Evolutionary conservation across 768 basidiomycete genomes (phyloP), one percentile per base, ranked within the genome.

Genomic region (Russula sp.): DNA sequence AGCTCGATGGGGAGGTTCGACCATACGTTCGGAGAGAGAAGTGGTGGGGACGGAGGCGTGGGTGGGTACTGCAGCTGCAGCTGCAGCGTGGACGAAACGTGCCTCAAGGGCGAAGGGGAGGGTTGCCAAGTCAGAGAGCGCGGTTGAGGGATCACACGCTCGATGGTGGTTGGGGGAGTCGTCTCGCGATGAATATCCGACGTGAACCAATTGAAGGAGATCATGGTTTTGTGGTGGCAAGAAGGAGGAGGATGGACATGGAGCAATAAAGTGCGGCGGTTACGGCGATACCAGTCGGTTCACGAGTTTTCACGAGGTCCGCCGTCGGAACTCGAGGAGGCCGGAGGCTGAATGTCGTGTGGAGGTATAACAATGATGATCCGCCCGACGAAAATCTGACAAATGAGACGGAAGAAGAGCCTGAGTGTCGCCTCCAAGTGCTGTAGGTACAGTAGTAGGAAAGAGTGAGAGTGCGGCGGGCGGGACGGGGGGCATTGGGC

Each of bases 1-100:
- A 67, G 54, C 36, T 65, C 64, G 25, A 65, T 58, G 11, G 66
- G 64, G 16, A 66, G 64, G 25, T 50, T 45, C 14, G 56, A 57
- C 66, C 66, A 65, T 20, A 55, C 25, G 25, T 35, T 6, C n/a
- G 53, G 57, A 36, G 34, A 49, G 34, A 43, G 65, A 3, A 7
- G 11, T 10, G 48, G 41, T 20, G 57, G 47, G 22, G 62, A 63
- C 22, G 53, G 45, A 7, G 35, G 35, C 1, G 20, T 20, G 25
- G 36, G 47, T 49, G 41, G 32, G 7, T 46, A 53, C 14, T 45
- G 48, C n/a, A n/a, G n/a, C n/a, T n/a, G n/a, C n/a, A n/a, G n/a
- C n/a, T n/a, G n/a, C n/a, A 42, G 11, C 4, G 42, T 46, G 32
- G 50, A 62, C 1, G 60, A 56, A 7, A 46, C 60, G 4, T 64